Conservation (phyloP, 2,329 filamentous ascomycete genomes). For the Phyllosticta citrichinensis region DNA sequence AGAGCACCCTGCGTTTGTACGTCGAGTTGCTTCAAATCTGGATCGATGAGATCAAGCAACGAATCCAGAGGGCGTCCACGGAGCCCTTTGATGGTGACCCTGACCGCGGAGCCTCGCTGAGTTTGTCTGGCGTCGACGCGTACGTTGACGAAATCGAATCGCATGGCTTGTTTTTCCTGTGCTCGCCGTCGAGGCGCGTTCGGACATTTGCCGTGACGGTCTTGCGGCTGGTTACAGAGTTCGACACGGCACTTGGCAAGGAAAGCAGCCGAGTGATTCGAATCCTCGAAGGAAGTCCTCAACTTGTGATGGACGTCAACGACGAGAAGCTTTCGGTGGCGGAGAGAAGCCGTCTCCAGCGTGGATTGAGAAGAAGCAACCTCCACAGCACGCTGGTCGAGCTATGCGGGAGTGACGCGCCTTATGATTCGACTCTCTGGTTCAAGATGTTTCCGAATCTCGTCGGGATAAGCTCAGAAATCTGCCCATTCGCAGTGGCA, state of each 20-base stretch:
- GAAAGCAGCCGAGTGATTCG: conserved; percentile 75
- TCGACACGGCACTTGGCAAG: conserved; percentile 79
- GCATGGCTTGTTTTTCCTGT: conserved; percentile 92
- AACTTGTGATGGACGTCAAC: conserved; percentile 82
- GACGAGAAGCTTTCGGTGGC: conserved; percentile 85
- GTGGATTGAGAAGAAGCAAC: conserved; percentile 76
- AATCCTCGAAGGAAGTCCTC: conserved; percentile 82
- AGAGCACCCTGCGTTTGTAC: conserved; percentile 84
- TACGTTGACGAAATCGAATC: conserved; percentile 96
- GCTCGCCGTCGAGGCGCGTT: conserved; percentile 86
- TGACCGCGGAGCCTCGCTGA: conserved; percentile 68
- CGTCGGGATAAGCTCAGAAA: conserved; percentile 79
- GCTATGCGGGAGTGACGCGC: conserved; percentile 87
- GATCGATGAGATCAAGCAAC: conserved; percentile 92
- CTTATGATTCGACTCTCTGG: conserved; percentile 92
- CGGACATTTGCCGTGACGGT: conserved; percentile 87
- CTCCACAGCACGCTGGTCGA: conserved; percentile 81
- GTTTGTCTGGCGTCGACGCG: conserved; percentile 78
- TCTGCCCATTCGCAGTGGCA: conserved; percentile 83
- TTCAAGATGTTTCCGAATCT: conserved; percentile 97
- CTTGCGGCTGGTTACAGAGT: conserved; percentile 82
- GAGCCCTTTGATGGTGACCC: conserved; percentile 52
- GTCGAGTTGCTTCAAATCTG: conserved; percentile 91
- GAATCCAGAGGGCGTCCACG: conserved; percentile 61
- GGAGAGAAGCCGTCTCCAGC: conserved; percentile 82